Conservation (phyloP, 1,139 yeast species). For the Scheffersomyces segobiensis region DNA sequence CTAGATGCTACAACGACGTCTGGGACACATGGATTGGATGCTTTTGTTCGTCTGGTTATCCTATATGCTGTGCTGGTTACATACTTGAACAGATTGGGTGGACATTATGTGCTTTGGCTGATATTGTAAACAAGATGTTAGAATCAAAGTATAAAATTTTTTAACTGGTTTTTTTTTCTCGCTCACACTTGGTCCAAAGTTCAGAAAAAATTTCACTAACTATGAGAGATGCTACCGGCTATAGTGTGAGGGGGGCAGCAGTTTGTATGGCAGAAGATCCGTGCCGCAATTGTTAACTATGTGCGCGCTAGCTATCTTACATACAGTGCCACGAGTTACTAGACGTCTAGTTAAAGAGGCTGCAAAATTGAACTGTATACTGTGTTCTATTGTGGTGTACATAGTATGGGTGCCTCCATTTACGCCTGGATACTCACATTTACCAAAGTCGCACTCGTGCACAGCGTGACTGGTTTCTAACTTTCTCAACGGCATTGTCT, state of each 20-base stretch:
- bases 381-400: neutral
- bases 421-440: neutral
- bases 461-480: neutral
- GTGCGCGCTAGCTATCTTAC: neutral
- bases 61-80: constrained; percentile 22
- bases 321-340: neutral
- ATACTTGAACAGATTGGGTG: constrained; percentile 73
- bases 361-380: neutral
- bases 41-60: neutral
- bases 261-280: neutral
- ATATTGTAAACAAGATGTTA: neutral
- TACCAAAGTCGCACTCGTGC: neutral
- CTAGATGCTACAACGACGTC: neutral
- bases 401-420: neutral
- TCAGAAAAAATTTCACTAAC: constrained; percentile 1
- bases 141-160: constrained; percentile 7
- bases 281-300: neutral
- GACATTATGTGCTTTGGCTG: constrained; percentile 36
- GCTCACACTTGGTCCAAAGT: neutral
- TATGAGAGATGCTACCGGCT: neutral
- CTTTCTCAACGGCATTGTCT: neutral
- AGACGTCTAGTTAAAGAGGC: neutral
- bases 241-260: neutral
- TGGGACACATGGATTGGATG: neutral
- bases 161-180: constrained; percentile 1